Evolutionary conservation across 768 basidiomycete genomes (phyloP).

Genomic region (Tulasnella sp.): DNA sequence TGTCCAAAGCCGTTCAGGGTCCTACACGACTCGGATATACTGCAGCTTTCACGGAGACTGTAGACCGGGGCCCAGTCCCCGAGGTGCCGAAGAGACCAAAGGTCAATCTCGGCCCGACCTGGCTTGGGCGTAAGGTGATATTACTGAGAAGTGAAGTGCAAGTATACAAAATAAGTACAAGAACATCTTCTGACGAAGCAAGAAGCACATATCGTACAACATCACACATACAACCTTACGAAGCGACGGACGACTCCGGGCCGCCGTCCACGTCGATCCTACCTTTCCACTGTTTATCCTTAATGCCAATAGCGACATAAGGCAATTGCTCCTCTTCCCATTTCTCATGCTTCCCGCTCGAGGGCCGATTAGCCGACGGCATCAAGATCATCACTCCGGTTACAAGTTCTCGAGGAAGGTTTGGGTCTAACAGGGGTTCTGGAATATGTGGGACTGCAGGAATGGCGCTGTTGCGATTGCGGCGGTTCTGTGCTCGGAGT

Average conservation of each 20-base stretch:
- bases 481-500: background rate
- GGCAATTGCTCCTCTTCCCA: background rate
- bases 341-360: background rate
- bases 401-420: background rate
- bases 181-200: background rate
- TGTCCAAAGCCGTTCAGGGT: background rate
- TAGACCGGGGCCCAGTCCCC: background rate
- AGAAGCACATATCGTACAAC: background rate
- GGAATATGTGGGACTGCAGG: background rate
- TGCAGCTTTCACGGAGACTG: no score
- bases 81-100: background rate
- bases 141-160: background rate
- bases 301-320: background rate
- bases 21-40: no score
- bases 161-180: background rate
- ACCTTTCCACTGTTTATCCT: background rate
- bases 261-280: background rate
- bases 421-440: background rate
- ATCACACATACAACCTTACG: background rate
- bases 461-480: background rate
- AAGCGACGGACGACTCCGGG: background rate
- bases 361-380: background rate
- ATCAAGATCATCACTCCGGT: background rate
- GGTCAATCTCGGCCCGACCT: background rate
- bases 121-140: background rate